Evolutionary conservation across 768 basidiomycete species (phyloP), one percentile per base, ranked within the genome.

Genomic region (Gautieria morchelliformis): DNA sequence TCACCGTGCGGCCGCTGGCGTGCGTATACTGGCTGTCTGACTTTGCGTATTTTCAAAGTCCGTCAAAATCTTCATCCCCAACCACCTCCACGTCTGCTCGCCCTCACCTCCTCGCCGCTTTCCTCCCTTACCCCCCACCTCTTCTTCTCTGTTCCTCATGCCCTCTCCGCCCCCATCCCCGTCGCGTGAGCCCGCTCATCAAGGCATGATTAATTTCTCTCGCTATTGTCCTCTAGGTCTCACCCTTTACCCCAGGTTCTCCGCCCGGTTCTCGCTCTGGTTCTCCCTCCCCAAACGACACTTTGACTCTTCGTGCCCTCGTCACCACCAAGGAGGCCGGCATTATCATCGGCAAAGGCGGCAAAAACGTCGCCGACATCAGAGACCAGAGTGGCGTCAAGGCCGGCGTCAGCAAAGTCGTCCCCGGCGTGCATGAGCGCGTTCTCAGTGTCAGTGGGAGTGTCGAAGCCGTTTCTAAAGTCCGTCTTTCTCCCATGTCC

Each of bases 351-450:
- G 93, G 95, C 63, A 96, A 92, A 67, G 93, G 79, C 52, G 96
- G 96, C 58, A 92, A 93, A 77, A 98, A 97, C 68, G 95, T 99
- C 67, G 95, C 95, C 61, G 91, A 94, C 72, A 81, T 99, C 66
- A 82, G 96, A 61, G 91, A 95, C 63, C 86, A 90, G 66, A 95
- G 93, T 45, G 93, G 89, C 63, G 94, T 96, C 75, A 98, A 93
- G 74, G 94, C 96, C 61, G 96, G 96, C 69, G 96, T 99, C 72
- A 93, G 88, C 80, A 98, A 96, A 72, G 95, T 97, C 78, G 93
- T 95, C 59, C 84, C 86, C 56, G 96, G 96, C 66, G 93, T 99
- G 59, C 93, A 96, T 60, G 96, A 99, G 74, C 88, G 96, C 65
- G 93, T 98, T 68, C 84, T 99, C 69, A 92, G 89, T 65, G 87